Percentiles rank a stretch among this genome's conserved stretches.
Evolutionary conservation across 2,329 filamentous ascomycete species (phyloP).

Genomic region (Alternaria ventricosa): DNA sequence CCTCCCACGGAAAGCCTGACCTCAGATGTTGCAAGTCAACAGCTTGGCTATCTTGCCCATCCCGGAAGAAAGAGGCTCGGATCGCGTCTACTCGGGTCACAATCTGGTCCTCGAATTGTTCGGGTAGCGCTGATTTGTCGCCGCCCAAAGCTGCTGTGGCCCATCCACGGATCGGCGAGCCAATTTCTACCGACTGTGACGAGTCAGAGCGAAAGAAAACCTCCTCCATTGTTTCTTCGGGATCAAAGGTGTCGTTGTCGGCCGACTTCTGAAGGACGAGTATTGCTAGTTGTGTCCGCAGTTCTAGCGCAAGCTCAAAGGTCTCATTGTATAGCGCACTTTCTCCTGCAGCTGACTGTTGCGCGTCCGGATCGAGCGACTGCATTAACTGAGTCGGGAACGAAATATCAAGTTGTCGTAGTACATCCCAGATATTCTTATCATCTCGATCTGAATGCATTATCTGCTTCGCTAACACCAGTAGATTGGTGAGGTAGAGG

Average conservation of each 20-base stretch:
- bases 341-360: conserved; percentile 36
- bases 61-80: conserved; percentile 38
- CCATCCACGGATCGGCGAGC: conserved; percentile 43
- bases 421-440: conserved; percentile 36
- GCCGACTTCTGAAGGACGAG: conserved; percentile 47
- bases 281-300: conserved; percentile 63
- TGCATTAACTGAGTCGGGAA: conserved; percentile 47
- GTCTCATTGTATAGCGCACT: conserved; percentile 53
- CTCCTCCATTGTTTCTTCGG: conserved; percentile 47
- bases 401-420: conserved; percentile 41
- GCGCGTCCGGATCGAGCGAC: conserved; percentile 18
- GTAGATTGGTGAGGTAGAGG: conserved; percentile 54
- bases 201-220: conserved; percentile 50
- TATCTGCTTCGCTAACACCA: conserved; percentile 50
- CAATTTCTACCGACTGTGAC: conserved; percentile 11
- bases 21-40: conserved; percentile 55
- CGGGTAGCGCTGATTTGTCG: conserved; percentile 45
- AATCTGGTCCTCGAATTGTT: conserved; percentile 45
- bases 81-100: conserved; percentile 50
- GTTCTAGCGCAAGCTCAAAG: conserved; percentile 58
- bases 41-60: conserved; percentile 38
- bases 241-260: conserved; percentile 45
- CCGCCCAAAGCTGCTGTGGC: conserved; percentile 46
- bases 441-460: conserved; percentile 37
- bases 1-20: conserved; percentile 57